These are phyloP conservation scores for Diplodia corticola DNA, from an alignment of 2,329 filamentous ascomycete genomes.

Conservation along the genomic window DNA sequence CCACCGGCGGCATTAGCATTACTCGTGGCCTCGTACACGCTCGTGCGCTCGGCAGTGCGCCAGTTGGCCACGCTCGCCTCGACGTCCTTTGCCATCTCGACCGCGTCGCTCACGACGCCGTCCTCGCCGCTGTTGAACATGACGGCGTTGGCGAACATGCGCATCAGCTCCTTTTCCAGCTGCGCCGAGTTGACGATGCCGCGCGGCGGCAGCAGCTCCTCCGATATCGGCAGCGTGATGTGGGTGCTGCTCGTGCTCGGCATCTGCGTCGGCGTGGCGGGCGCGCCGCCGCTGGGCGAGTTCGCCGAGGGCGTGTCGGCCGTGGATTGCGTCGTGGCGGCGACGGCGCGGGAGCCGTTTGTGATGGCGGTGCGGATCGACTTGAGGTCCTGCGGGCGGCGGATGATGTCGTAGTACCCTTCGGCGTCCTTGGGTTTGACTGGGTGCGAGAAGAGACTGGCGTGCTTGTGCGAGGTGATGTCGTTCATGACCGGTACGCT, in stretches of 20 bases:
- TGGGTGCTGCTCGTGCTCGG: conserved; percentile 15
- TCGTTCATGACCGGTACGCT: conserved; percentile 53
- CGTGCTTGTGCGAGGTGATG: conserved; percentile 54
- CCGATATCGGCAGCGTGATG: conserved; percentile 61
- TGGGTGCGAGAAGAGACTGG: conserved; percentile 51
- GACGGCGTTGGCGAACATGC: conserved; percentile 97
- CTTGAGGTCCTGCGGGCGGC: conserved; percentile 54
- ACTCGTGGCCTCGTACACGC: background rate
- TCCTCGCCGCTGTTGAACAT: conserved; percentile 98
- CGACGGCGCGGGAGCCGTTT: conserved; percentile 60
- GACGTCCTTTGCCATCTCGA: conserved; percentile 86
- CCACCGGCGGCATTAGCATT: background rate
- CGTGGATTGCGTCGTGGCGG: conserved; percentile 51
- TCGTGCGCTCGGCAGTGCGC: conserved; percentile 64
- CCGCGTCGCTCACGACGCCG: conserved; percentile 81
- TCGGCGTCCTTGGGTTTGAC: conserved; percentile 53
- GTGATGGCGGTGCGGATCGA: conserved; percentile 52
- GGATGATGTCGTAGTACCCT: conserved; percentile 55
- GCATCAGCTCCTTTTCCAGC: conserved; percentile 86
- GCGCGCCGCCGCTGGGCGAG: conserved; percentile 55
- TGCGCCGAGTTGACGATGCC: conserved; percentile 92
- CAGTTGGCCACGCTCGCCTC: conserved; percentile 76
- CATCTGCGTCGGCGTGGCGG: conserved; percentile 32
- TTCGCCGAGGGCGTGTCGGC: conserved; percentile 61
- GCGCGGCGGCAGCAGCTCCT: conserved; percentile 79